Conservation (phyloP, 1,139 yeast species). For the Suhomyces choctaworum region DNA sequence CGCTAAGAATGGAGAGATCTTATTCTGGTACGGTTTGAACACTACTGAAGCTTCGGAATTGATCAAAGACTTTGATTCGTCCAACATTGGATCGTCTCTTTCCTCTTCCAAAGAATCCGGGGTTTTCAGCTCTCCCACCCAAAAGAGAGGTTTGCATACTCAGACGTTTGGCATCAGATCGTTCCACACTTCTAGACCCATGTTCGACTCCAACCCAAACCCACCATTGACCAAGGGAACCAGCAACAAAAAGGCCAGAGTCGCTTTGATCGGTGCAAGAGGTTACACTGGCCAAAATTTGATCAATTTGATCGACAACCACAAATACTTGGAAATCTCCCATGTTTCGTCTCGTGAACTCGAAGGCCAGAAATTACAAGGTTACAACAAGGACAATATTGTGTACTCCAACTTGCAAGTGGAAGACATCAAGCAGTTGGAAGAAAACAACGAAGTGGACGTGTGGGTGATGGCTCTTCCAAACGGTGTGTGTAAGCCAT, state of each 20-base stretch:
- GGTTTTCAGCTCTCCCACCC: slow-evolving; percentile 39
- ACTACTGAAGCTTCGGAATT: slow-evolving; percentile 64
- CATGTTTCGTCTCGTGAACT: slow-evolving; percentile 96
- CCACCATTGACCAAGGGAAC: slow-evolving; percentile 67
- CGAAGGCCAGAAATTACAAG: slow-evolving; percentile 80
- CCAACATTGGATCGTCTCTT: slow-evolving; percentile 36
- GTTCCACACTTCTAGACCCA: slow-evolving; percentile 28
- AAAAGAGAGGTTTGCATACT: slow-evolving; percentile 43
- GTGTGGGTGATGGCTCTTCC: slow-evolving; percentile 99
- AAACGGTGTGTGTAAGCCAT: slow-evolving; percentile 96
- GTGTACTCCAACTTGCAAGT: slow-evolving; percentile 82
- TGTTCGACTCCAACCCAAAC: slow-evolving; percentile 56
- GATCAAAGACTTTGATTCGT: slow-evolving; percentile 61
- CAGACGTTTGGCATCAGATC: slow-evolving; percentile 23
- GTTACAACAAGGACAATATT: slow-evolving; percentile 79
- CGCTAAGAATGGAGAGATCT: slow-evolving; percentile 81
- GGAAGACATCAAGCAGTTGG: slow-evolving; percentile 81
- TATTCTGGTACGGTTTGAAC: slow-evolving; percentile 92
- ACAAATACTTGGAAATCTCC: slow-evolving; percentile 81
- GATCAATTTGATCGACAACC: slow-evolving; percentile 80
- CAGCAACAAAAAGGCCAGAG: slow-evolving; percentile 62
- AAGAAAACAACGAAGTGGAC: slow-evolving; percentile 76
- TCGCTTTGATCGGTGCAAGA: slow-evolving; percentile 97
- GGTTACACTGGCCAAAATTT: slow-evolving; percentile 96
- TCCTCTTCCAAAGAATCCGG: slow-evolving; percentile 45